These are phyloP conservation scores for Termitomyces titanicus DNA, from an alignment of 768 basidiomycete species.

Conservation along the genomic window DNA sequence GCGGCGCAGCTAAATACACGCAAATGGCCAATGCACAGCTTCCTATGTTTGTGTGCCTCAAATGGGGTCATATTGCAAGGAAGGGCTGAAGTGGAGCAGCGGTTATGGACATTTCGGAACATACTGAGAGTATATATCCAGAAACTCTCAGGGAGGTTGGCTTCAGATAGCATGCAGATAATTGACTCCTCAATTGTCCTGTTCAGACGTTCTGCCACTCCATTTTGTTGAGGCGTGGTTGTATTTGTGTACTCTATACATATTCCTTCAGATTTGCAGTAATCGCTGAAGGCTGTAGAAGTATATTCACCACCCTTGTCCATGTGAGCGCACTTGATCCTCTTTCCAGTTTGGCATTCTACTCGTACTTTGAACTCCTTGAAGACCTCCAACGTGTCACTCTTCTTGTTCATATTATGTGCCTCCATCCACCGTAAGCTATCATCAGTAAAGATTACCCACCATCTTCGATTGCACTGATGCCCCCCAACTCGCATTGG, in stretches of 20 bases:
- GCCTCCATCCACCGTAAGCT: not conserved
- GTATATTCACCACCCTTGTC: constrained; percentile 35
- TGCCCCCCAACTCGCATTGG: not conserved
- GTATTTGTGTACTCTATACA: not conserved
- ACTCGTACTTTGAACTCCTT: not conserved
- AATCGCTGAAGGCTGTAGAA: constrained; percentile 15
- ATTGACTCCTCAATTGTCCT: not conserved
- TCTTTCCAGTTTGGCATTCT: not conserved
- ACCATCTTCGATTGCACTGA: not conserved
- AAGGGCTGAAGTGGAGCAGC: too few relatives aligned
- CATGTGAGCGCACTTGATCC: constrained; percentile 13
- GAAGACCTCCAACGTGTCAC: constrained; percentile 5
- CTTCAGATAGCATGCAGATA: not conserved
- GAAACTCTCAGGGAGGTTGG: not conserved
- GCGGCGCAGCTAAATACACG: constrained; percentile 31
- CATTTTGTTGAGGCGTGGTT: not conserved
- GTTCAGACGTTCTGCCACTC: constrained; percentile 4
- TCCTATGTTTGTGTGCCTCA: not conserved
- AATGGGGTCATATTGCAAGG: too few relatives aligned
- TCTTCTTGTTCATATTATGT: constrained; percentile 10
- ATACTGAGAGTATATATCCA: not conserved
- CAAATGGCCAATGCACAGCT: constrained; percentile 12
- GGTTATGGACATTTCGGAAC: too few relatives aligned
- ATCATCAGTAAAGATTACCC: not conserved
- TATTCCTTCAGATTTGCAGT: constrained; percentile 8